These are phyloP conservation scores for Capsicum pubescens DNA, from an alignment of 257 asterid species.

Conservation along the genomic window DNA sequence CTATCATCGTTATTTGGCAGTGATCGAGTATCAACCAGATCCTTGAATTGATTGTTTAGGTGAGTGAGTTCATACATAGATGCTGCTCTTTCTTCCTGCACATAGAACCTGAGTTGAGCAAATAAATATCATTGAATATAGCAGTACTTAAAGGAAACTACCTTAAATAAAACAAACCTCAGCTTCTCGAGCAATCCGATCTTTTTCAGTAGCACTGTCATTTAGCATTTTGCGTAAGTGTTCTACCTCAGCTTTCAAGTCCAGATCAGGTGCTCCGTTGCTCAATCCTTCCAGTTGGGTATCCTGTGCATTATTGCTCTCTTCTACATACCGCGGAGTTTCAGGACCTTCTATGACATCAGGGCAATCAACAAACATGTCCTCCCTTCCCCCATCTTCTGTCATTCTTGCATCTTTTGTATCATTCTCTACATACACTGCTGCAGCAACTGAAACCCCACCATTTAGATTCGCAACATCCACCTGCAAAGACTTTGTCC, in stretches of 20 bases:
- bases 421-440: constrained; percentile 42
- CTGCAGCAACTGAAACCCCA: constrained; percentile 32
- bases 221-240: constrained; percentile 60
- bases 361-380: constrained; percentile 93
- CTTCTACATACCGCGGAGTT: constrained; percentile 60
- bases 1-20: constrained; percentile 39
- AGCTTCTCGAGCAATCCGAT: constrained; percentile 47
- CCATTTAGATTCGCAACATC: constrained; percentile 35
- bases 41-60: constrained; percentile 54
- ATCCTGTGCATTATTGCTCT: constrained; percentile 48
- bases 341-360: constrained; percentile 86
- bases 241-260: constrained; percentile 64
- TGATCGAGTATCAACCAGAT: constrained; percentile 39
- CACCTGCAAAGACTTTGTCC: constrained; percentile 43
- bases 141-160: background rate
- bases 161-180: constrained; percentile 54
- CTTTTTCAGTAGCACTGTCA: constrained; percentile 60
- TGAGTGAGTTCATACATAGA: constrained; percentile 53
- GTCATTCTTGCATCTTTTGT: constrained; percentile 46
- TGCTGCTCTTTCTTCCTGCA: constrained; percentile 71
- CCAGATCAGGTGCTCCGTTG: constrained; percentile 51
- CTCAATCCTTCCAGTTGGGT: constrained; percentile 51
- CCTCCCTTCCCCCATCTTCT: constrained; percentile 80
- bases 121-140: constrained; percentile 23
- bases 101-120: constrained; percentile 24